Evolutionary conservation across 768 basidiomycete genomes (phyloP), one percentile per base, ranked within the genome.

Genomic region (Macrolepiota dolichaula): DNA sequence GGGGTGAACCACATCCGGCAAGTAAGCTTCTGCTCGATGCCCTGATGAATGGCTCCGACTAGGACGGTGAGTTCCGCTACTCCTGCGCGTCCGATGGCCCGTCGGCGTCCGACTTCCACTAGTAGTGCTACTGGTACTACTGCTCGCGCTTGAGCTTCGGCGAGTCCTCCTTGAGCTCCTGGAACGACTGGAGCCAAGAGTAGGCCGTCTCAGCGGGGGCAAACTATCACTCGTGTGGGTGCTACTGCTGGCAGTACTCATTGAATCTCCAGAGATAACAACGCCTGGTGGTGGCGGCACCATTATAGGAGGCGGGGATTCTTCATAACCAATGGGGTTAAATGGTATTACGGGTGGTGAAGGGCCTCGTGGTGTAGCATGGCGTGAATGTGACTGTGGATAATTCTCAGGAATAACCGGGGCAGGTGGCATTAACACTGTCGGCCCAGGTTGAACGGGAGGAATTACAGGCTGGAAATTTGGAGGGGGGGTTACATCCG

Each of bases 321-420:
- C 29, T 52, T 44, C 61, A 57, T 60, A 57, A 32, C 51, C 59
- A 47, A 40, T 49, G 27, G 67, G 73, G 35, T 72, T 66, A 55
- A 73, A 75, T 12, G 63, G 62, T 25, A 42, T 24, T 27, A 37
- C 42, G 6, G 37, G 49, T 11, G 63, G 38, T 38, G 55, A 40
- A 27, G 42, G 10, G 11, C 51, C 54, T 22, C 51, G 57, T 24
- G 54, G 57, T 6, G 57, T 59, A 40, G 55, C 24, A 59, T 54
- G 59, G 25, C 19, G 59, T 4, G 52, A 25, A 24, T n/a, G 51
- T 44, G 44, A 50, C 4, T 42, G 62, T n/a, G 29, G 29, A 7
- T 32, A n/a, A 44, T 32, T 24, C 25, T 55, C 52, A n/a, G 53
- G 53, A 29, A 55, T 59, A n/a, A 60, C 40, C 6, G 57, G 57